Conservation (phyloP, 768 basidiomycete species). For the Brasilioporus rufonigricans region DNA sequence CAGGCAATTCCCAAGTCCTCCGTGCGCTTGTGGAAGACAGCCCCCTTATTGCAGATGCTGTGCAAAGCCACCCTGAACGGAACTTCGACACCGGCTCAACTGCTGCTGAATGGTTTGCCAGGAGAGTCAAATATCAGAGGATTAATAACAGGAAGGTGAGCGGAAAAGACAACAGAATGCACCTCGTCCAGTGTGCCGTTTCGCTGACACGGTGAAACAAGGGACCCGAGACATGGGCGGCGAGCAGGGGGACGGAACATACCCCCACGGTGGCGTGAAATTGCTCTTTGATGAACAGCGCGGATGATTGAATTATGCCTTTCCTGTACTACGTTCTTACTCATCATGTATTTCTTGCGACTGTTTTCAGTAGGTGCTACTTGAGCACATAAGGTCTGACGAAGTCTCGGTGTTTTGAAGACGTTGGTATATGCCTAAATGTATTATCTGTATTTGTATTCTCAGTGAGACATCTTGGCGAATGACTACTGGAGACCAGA, state of each 20-base stretch:
- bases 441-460: background rate
- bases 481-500: no score
- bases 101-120: constrained; percentile 40
- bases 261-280: constrained; percentile 18
- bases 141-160: constrained; percentile 42
- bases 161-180: background rate
- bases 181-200: background rate
- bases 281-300: background rate
- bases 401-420: background rate
- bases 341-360: background rate
- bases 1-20: constrained; percentile 50
- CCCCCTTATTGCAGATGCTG: constrained; percentile 44
- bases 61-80: constrained; percentile 35
- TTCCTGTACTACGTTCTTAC: background rate
- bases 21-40: constrained; percentile 53
- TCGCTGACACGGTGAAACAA: background rate
- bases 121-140: constrained; percentile 40
- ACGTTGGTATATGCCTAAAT: background rate
- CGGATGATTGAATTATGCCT: no score
- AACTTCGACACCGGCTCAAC: constrained; percentile 37
- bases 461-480: no score
- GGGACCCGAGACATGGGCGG: constrained; percentile 32
- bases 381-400: background rate
- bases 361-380: background rate
- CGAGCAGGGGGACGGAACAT: constrained; percentile 32